Conservation (phyloP, 805 yeast species). For the Saccharomycopsis vini region DNA sequence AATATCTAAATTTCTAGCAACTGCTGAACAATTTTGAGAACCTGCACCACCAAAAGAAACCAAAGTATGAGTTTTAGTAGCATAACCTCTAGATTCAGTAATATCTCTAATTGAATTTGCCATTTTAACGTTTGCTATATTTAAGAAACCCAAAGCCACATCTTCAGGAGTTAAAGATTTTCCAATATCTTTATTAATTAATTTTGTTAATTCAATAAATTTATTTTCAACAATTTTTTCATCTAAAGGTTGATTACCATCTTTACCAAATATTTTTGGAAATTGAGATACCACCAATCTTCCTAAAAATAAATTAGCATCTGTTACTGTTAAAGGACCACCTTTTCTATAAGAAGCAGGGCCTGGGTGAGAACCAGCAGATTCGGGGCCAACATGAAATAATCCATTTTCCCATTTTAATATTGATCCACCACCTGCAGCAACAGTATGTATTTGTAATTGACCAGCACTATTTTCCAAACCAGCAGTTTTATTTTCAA, state of each 20-base stretch:
- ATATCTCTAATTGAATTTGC: conserved; percentile 39
- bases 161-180: conserved; percentile 31
- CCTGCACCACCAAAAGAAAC: conserved; percentile 46
- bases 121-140: conserved; percentile 39
- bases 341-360: conserved; percentile 42
- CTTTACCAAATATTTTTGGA: conserved; percentile 39
- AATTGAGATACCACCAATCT: conserved; percentile 33
- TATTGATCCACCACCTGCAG: conserved; percentile 32
- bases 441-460: conserved; percentile 30
- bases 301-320: conserved; percentile 37
- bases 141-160: conserved; percentile 37
- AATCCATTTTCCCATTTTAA: conserved; percentile 28
- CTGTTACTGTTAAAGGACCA: conserved; percentile 40
- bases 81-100: conserved; percentile 39
- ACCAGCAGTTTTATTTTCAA: conserved; percentile 27
- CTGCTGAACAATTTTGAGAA: conserved; percentile 37
- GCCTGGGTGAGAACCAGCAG: conserved; percentile 40
- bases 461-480: conserved; percentile 34
- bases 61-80: conserved; percentile 33
- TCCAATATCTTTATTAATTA: conserved; percentile 30
- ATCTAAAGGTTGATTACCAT: conserved; percentile 33
- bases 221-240: conserved; percentile 27
- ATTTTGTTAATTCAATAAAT: conserved; percentile 30
- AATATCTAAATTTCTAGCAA: conserved; percentile 35
- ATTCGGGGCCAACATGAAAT: conserved; percentile 39